Percentiles rank a stretch among this genome's conserved stretches.
Conservation (phyloP, 73 alveolate species). For the Symbiodinium pilosum region DNA sequence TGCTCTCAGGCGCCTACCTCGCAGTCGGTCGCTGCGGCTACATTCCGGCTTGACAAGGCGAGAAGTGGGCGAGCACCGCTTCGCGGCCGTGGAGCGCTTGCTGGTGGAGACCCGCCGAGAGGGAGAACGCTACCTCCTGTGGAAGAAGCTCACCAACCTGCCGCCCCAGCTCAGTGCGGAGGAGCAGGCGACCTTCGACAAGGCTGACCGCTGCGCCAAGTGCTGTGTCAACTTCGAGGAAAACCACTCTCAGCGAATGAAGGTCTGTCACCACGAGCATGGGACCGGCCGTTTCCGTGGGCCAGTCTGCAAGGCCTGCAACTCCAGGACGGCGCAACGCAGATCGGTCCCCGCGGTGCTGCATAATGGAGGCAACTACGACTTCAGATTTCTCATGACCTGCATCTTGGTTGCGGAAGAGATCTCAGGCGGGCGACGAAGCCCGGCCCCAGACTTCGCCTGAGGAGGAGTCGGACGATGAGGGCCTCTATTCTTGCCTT, state of each 20-base stretch:
- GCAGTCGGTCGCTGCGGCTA: constrained; percentile 9
- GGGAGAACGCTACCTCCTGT: not conserved
- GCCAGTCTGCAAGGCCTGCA: not conserved
- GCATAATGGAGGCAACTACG: not conserved
- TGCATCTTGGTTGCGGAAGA: not conserved
- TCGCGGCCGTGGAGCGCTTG: not conserved
- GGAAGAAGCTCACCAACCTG: not conserved
- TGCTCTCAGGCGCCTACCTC: not conserved
- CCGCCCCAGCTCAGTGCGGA: constrained; percentile 14
- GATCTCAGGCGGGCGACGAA: not conserved
- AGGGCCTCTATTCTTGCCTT: not conserved
- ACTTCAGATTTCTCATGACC: not conserved
- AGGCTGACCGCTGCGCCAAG: not conserved
- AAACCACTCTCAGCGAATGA: not conserved
- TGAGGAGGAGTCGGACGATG: not conserved
- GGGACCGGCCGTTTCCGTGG: constrained; percentile 1
- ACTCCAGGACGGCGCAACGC: not conserved
- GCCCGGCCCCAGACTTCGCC: no score
- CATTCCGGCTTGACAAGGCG: not conserved
- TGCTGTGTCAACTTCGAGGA: not conserved
- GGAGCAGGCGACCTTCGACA: not conserved
- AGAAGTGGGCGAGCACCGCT: not conserved
- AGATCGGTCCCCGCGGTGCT: not conserved
- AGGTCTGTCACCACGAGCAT: not conserved
- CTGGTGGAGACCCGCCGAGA: not conserved